These are phyloP conservation scores for Pseudocercospora musae DNA, from an alignment of 2,329 filamentous ascomycete species.

Conservation along the genomic window DNA sequence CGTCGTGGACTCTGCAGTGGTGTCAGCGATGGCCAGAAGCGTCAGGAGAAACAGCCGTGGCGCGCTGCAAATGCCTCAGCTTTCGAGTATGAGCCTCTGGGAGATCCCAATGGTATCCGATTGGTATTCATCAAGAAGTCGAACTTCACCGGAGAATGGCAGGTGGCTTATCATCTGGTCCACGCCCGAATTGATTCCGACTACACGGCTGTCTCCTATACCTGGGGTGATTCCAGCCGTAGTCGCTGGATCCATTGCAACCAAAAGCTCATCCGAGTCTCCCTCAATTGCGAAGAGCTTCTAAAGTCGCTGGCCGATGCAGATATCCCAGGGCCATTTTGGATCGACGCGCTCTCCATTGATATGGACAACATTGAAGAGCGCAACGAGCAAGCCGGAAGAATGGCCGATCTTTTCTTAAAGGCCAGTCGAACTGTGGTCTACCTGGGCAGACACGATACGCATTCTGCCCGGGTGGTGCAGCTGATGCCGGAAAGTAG, in stretches of 20 bases:
- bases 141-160: background rate
- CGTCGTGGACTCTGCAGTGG: background rate
- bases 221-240: background rate
- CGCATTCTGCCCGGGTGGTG: background rate
- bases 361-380: slow-evolving; percentile 8
- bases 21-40: background rate
- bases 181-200: background rate
- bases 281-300: background rate
- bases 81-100: background rate
- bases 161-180: background rate
- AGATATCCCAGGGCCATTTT: background rate
- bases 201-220: slow-evolving; percentile 4
- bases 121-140: background rate
- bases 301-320: background rate
- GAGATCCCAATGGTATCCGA: background rate
- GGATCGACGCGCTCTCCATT: slow-evolving; percentile 16
- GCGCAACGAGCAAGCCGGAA: slow-evolving; percentile 3
- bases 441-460: slow-evolving; percentile 11
- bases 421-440: slow-evolving; percentile 10
- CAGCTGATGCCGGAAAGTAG: background rate
- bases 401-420: slow-evolving; percentile 11
- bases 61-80: background rate
- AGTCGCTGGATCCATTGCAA: background rate
- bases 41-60: background rate
- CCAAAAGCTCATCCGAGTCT: background rate